These are phyloP conservation scores for Corniculantispora saksenae DNA, from an alignment of 2,329 filamentous ascomycete genomes.

Conservation along the genomic window DNA sequence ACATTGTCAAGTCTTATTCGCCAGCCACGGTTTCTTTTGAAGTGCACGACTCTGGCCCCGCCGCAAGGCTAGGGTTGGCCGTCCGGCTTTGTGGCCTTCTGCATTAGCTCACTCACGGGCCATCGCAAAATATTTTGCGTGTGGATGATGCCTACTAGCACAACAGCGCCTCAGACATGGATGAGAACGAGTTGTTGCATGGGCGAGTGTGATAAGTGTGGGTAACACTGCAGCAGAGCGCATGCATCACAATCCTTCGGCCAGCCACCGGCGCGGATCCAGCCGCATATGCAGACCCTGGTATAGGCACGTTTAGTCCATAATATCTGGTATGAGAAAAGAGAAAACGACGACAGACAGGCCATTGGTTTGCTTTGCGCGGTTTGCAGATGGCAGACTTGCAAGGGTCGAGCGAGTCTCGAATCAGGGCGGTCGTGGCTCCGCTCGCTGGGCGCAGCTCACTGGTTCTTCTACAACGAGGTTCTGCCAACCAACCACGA, in stretches of 20 bases:
- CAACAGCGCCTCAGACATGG: neutral
- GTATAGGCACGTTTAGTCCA: neutral
- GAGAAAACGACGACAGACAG: neutral
- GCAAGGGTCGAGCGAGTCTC: neutral
- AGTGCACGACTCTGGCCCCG: neutral
- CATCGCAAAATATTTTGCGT: neutral
- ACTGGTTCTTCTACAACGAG: neutral
- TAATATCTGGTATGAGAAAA: neutral
- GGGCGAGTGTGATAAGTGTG: neutral
- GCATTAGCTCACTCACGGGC: neutral
- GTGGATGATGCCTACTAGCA: neutral
- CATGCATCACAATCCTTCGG: slow-evolving; percentile 1
- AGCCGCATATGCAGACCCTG: slow-evolving; percentile 2
- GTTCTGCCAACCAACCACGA: neutral
- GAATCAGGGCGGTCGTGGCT: neutral
- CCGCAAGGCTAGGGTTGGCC: neutral
- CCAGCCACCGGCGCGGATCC: neutral
- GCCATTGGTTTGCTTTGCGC: neutral
- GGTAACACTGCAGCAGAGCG: neutral
- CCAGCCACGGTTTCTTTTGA: too few species aligned
- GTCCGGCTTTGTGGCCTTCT: neutral
- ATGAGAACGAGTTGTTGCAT: neutral
- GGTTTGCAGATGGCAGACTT: neutral
- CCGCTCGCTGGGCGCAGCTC: neutral
- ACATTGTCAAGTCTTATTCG: neutral